Base-by-base conservation (phyloP, 1,284 basidiomycete species). In the Moesziomyces sp. region DNA sequence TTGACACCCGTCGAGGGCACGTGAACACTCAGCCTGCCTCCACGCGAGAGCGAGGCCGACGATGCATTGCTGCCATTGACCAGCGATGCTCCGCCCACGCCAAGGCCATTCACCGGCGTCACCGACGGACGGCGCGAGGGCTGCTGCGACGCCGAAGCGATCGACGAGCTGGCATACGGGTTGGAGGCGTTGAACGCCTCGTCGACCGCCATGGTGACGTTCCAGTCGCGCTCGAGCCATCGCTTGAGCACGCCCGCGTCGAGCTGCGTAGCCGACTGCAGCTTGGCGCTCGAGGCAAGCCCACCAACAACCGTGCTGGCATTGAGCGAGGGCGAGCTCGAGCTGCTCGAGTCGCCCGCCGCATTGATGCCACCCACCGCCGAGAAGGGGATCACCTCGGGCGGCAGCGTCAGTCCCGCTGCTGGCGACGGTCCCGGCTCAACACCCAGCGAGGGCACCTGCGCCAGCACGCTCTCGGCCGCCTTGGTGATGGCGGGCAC, bases 181-280 rank as follows among this genome's bases (percentile, higher is more conserved):
- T 42, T 70, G n/a, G 72, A 58, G 3, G 66, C 67, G 19, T 53
- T 53, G 47, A 70, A 60, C 2, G 74, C 73, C 58, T 82, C 80
- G 50, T 82, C 77, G 3, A 78, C 72, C 18, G 78, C 81, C 14
- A 76, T 72, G 44, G 47, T 46, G 35, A 81, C 79, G 50, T 69
- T 77, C 82, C 82, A 83, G 43, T 78, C 79, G 43, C 81, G 76
- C 48, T 66, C 65, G 54, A 83, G 61, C 78, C 78, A 83, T 9
- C 52, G 51, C 45, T 68, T 66, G 38, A 83, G 63, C 35, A 67
- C 51, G n/a, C 59, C 24, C 3, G 57, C 38, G 30, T 76, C 65
- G 19, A 77, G 66, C 42, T 69, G 61, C 19, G 76, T 67, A 6
- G 71, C 63, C 19, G 45, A 57, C 59, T 83, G 81, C 62, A 83